A percentile compares a stretch with the other conserved stretches of the same genome.
Conservation (phyloP, 768 basidiomycete species). For the Mycena pura region DNA sequence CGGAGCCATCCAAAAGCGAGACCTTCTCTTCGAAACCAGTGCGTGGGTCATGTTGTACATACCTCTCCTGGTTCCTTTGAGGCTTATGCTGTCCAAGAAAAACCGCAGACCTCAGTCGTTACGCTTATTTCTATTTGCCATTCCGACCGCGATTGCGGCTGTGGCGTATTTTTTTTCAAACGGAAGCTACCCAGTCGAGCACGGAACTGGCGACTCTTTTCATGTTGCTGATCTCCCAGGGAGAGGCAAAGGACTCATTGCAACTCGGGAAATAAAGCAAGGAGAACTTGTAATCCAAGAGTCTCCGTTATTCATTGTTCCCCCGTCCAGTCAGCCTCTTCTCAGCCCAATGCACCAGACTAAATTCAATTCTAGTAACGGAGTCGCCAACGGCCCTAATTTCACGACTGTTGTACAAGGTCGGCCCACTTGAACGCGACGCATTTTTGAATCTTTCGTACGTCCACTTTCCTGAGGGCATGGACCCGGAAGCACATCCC, state of each 20-base stretch:
- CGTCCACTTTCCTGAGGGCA: conserved; percentile 53
- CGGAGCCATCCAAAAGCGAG: not conserved
- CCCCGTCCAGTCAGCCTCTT: conserved; percentile 47
- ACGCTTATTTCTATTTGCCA: not conserved
- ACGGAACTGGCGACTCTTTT: conserved; percentile 28
- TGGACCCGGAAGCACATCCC: conserved; percentile 44
- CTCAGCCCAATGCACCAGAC: not conserved
- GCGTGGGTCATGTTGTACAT: no score
- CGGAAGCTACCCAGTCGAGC: not conserved
- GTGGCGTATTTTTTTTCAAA: not conserved
- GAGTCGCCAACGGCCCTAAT: conserved; percentile 56
- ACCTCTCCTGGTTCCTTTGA: not conserved
- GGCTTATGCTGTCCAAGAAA: not conserved
- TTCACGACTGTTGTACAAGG: conserved; percentile 38
- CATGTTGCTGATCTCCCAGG: conserved; percentile 57
- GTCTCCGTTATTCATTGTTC: conserved; percentile 59
- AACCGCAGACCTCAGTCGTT: not conserved
- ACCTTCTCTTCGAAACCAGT: no score
- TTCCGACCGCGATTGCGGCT: conserved; percentile 4
- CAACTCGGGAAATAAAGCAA: conserved; percentile 61
- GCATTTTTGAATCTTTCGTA: conserved; percentile 64
- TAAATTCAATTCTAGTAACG: conserved; percentile 38
- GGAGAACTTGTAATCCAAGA: conserved; percentile 66
- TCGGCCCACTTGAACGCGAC: conserved; percentile 41
- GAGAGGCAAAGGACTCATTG: conserved; percentile 62